Percentiles rank a stretch among this genome's conserved stretches.
phyloP scores from a whole-genome alignment of 2,329 filamentous ascomycete species.

The Fusarium burgessii region DNA sequence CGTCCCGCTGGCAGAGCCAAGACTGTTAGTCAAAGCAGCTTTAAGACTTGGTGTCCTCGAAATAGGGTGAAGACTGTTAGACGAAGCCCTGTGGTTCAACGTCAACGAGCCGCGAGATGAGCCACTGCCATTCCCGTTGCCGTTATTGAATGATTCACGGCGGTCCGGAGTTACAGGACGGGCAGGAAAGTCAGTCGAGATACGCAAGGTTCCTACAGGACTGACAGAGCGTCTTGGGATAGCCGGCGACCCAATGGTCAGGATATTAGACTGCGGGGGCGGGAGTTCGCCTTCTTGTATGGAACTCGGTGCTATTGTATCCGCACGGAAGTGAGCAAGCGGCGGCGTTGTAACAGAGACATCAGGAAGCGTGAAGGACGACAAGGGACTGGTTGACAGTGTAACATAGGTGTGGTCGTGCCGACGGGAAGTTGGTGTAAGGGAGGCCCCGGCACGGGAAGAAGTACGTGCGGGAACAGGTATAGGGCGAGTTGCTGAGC shows the following conservation, averaged over 20 bases:
- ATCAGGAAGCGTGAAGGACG: slow-evolving; percentile 41
- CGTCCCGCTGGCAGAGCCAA: slow-evolving; percentile 66
- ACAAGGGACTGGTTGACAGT: slow-evolving; percentile 35
- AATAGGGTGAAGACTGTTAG: slow-evolving; percentile 59
- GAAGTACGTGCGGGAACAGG: slow-evolving; percentile 35
- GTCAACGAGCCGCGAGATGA: slow-evolving; percentile 47
- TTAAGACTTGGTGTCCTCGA: slow-evolving; percentile 73
- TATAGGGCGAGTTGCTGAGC: slow-evolving; percentile 37
- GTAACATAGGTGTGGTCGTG: slow-evolving; percentile 38
- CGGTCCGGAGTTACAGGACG: slow-evolving; percentile 41
- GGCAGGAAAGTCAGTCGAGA: slow-evolving; percentile 53
- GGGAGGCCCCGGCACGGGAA: slow-evolving; percentile 28
- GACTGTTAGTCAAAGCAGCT: slow-evolving; percentile 62
- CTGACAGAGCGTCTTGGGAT: slow-evolving; percentile 32
- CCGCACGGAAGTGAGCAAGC: slow-evolving; percentile 44
- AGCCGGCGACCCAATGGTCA: slow-evolving; percentile 27
- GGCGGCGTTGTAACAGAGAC: slow-evolving; percentile 43
- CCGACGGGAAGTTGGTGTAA: slow-evolving; percentile 36
- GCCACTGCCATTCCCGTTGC: slow-evolving; percentile 50
- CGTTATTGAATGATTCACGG: slow-evolving; percentile 54
- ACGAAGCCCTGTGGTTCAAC: slow-evolving; percentile 48
- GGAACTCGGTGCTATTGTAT: slow-evolving; percentile 51
- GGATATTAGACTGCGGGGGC: slow-evolving; percentile 20
- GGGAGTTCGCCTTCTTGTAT: slow-evolving; percentile 39
- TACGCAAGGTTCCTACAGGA: slow-evolving; percentile 49